phyloP scores from a whole-genome alignment of 176 grass and related monocot species.

The Eleusine coracana region DNA sequence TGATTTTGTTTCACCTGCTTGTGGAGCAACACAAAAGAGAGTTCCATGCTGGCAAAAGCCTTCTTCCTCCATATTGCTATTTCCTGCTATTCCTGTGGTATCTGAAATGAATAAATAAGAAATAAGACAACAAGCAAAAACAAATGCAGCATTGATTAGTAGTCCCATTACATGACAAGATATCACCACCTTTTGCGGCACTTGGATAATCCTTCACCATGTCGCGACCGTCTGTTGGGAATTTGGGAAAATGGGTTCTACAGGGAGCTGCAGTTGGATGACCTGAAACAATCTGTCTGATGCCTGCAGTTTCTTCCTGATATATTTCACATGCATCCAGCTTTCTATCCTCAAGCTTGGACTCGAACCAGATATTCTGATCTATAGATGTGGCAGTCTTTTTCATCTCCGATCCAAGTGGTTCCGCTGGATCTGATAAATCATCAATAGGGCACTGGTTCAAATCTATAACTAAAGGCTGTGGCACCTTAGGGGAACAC shows the following conservation, averaged over 20 bases:
- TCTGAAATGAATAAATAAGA: constrained; percentile 45
- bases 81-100: constrained; percentile 20
- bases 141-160: constrained; percentile 16
- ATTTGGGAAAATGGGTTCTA: constrained; percentile 28
- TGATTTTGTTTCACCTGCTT: constrained; percentile 20
- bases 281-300: constrained; percentile 22
- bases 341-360: constrained; percentile 34
- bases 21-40: constrained; percentile 12
- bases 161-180: constrained; percentile 24
- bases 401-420: constrained; percentile 38
- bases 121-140: constrained; percentile 32
- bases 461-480: constrained; percentile 66
- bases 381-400: constrained; percentile 40
- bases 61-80: constrained; percentile 28
- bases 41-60: constrained; percentile 30
- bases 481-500: constrained; percentile 44
- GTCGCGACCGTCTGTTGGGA: constrained; percentile 4
- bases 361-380: constrained; percentile 27
- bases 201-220: constrained; percentile 38
- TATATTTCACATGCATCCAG: constrained; percentile 34
- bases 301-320: constrained; percentile 13
- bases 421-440: constrained; percentile 37
- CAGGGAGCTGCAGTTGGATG: constrained; percentile 13
- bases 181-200: constrained; percentile 48
- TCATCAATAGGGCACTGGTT: constrained; percentile 63